Evolutionary conservation across 163 green algal genomes (phyloP), one percentile per base, ranked within the genome.

Genomic region (Smithsoniella earleae): DNA sequence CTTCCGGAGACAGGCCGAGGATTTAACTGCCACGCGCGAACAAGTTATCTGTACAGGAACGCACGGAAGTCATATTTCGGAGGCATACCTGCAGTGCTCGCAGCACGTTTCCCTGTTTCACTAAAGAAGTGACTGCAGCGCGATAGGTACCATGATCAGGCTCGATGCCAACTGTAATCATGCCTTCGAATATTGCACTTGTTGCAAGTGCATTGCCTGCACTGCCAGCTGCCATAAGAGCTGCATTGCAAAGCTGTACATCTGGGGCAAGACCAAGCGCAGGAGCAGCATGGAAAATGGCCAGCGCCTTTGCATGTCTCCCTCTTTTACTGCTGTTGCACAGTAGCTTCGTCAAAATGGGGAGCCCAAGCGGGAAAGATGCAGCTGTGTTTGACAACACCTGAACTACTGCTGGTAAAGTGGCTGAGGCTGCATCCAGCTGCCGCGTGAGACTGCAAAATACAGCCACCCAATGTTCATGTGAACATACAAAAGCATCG

Each of bases 271-370:
- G 49, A 27, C 49, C 49, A 27, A 64, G 49, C 49, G 8, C 6
- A 8, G 49, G 49, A 6, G 49, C 49, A 6, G 49, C 49, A 6
- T 25, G 25, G 33, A 64, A 64, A 25, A 64, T 27, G 0, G 49
- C 49, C 25, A 64, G 49, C 49, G 49, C 49, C 49, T 64, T 64
- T 25, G 49, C 49, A 27, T 64, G 49, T 27, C 33, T 64, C 8
- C 49, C 49, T 13, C 49, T 25, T 27, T 64, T 64, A 27, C 49
- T 64, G 8, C 25, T 36, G 49, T 64, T 64, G 49, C 49, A 64
- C 6, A 64, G 49, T 27, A 64, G 49, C 49, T 64, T 64, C 25
- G 49, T 64, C 25, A 64, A 27, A 27, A 25, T 64, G 49, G 49
- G 49, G 13, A 64, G 49, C 25, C 49, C 49, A 27, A 64, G 49